phyloP scores from a whole-genome alignment of 306 rosid species.

The Prunus armeniaca region DNA sequence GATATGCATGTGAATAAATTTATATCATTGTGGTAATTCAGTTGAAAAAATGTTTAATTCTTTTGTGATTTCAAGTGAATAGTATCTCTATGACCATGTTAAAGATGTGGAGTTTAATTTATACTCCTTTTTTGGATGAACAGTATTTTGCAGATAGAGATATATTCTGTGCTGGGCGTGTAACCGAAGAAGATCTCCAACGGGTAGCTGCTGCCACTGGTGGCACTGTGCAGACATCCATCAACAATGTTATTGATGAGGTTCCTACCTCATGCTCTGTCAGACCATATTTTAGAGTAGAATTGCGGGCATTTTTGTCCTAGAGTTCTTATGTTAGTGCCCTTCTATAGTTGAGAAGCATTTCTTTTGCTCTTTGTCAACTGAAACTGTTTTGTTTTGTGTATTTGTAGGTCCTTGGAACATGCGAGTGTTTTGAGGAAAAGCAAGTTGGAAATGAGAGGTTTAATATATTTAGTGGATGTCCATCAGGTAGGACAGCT shows the following conservation, averaged over 20 bases:
- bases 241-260: slow-evolving; percentile 89
- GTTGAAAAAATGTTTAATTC: background rate
- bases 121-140: slow-evolving; percentile 22
- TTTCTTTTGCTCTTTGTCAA: background rate
- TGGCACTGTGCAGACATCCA: slow-evolving; percentile 97
- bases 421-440: slow-evolving; percentile 92
- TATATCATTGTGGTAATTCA: background rate
- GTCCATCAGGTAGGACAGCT: slow-evolving; percentile 92
- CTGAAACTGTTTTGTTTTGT: slow-evolving; percentile 24
- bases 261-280: slow-evolving; percentile 28
- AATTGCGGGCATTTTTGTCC: background rate
- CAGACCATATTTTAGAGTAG: background rate
- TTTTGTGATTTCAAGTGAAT: background rate
- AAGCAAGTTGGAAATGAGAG: slow-evolving; percentile 97
- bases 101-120: background rate
- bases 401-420: slow-evolving; percentile 80
- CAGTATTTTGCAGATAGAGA: slow-evolving; percentile 99
- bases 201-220: slow-evolving; percentile 96
- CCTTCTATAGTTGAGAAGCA: background rate
- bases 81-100: background rate
- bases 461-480: slow-evolving; percentile 90
- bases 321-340: background rate
- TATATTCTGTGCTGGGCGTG: slow-evolving; percentile 99
- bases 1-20: background rate
- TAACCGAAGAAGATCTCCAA: slow-evolving; percentile 88